Percentiles rank a stretch among this genome's conserved stretches.
Conservation (phyloP, 805 yeast genomes). For the Candida sanyiensis region DNA sequence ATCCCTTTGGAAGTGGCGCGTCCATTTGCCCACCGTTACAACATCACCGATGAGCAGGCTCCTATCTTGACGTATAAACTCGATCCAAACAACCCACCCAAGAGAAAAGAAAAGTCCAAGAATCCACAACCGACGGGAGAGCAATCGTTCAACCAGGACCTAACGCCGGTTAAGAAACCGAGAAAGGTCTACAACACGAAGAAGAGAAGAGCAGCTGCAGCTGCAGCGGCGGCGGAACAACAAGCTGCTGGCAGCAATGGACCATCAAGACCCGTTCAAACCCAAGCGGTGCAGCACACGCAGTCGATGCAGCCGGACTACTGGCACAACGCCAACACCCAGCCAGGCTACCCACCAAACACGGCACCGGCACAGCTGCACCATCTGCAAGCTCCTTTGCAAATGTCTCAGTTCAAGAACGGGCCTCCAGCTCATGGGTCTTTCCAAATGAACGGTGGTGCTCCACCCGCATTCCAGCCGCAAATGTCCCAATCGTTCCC, state of each 20-base stretch:
- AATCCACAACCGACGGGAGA: slow-evolving; percentile 11
- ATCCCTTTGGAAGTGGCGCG: slow-evolving; percentile 65
- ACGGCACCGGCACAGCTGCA: slow-evolving; percentile 6
- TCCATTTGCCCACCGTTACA: slow-evolving; percentile 47
- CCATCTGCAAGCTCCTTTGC: slow-evolving; percentile 16
- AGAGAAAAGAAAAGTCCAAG: slow-evolving; percentile 32
- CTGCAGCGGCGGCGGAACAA: slow-evolving; percentile 17
- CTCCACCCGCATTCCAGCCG: background rate
- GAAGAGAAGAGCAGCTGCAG: slow-evolving; percentile 24
- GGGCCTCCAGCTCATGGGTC: background rate
- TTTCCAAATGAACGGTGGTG: background rate
- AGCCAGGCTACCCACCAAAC: slow-evolving; percentile 3
- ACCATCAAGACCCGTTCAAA: slow-evolving; percentile 1
- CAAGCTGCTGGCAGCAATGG: slow-evolving; percentile 3
- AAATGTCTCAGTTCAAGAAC: slow-evolving; percentile 8
- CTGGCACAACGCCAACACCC: slow-evolving; percentile 12
- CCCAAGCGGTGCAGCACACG: slow-evolving; percentile 2
- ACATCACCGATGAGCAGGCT: slow-evolving; percentile 44
- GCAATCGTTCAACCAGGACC: slow-evolving; percentile 10
- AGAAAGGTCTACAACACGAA: slow-evolving; percentile 22
- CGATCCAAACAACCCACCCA: slow-evolving; percentile 40
- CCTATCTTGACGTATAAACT: slow-evolving; percentile 50
- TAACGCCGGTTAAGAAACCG: slow-evolving; percentile 19
- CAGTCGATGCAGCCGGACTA: slow-evolving; percentile 8
- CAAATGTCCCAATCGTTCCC: slow-evolving; percentile 2